Percentiles rank a stretch among this genome's conserved stretches.
Conservation (phyloP, 2,329 filamentous ascomycete genomes). For the Pseudocercospora musae region DNA sequence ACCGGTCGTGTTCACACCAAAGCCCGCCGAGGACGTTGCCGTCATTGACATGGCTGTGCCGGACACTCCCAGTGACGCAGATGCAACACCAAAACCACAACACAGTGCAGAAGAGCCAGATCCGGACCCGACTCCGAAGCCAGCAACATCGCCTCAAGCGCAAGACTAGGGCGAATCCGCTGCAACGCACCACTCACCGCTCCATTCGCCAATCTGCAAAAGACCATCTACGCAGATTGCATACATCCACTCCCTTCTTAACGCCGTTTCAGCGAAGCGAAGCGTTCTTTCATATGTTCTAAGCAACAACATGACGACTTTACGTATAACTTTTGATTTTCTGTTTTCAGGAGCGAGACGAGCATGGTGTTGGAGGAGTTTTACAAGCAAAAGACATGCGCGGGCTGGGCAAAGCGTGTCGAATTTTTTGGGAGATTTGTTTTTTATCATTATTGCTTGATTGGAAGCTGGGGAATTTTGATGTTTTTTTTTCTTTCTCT, state of each 20-base stretch:
- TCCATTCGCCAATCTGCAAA: neutral
- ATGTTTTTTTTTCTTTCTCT: neutral
- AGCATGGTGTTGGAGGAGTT: conserved; percentile 33
- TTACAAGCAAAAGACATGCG: neutral
- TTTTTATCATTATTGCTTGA: neutral
- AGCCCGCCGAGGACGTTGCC: conserved; percentile 42
- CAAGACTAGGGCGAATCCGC: conserved; percentile 2
- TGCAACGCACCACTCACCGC: neutral
- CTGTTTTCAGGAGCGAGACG: conserved; percentile 2
- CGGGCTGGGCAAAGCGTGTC: neutral
- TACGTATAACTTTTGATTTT: conserved; percentile 16
- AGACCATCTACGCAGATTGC: conserved; percentile 7
- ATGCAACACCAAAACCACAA: conserved; percentile 39
- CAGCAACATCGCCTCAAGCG: conserved; percentile 25
- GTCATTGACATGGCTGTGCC: conserved; percentile 38
- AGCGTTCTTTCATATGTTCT: conserved; percentile 10
- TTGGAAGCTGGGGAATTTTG: neutral
- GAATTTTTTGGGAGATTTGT: neutral
- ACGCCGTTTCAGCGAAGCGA: neutral
- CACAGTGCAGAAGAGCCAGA: conserved; percentile 31
- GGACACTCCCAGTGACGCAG: conserved; percentile 27
- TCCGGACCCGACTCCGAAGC: conserved; percentile 42
- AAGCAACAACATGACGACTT: conserved; percentile 17
- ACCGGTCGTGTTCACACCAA: conserved; percentile 49
- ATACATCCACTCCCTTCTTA: neutral